Evolutionary conservation across 176 grass and related monocot genomes (phyloP), one percentile per base, ranked within the genome.

Genomic region (Aegilops sharonensis): DNA sequence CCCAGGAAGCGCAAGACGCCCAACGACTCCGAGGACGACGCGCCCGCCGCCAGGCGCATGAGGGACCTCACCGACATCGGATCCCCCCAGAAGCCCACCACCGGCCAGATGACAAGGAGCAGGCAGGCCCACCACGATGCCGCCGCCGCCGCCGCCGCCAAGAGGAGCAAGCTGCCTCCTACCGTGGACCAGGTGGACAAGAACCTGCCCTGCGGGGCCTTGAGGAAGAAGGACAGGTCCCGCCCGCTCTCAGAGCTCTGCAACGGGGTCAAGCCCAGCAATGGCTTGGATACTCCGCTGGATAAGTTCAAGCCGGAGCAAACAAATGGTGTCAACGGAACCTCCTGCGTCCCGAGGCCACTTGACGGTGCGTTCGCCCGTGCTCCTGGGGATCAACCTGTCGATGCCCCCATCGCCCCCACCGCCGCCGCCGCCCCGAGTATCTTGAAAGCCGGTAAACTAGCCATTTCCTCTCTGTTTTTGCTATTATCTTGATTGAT

Each of bases 51-150:
- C 85, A 59, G 24, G 24, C 93, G 91, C 3, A 92, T 92, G 93
- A 92, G 89, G 85, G 91, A 95, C 79, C 91, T 95, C 85, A 90
- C 68, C 7, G 93, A 95, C 48, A 87, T 95, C 17, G 92, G 87
- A 11, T 75, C 83, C 2, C n/a, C 11, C 15, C 4, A 50, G 1
- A 71, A 39, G 4, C 27, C 52, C n/a, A n/a, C 30, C n/a, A 45
- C 43, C 79, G 56, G n/a, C 15, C 82, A 78, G 23, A 60, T 81
- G 18, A 90, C 88, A 37, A 80, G 74, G 67, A 77, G 68, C 37
- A 82, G 85, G 87, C 65, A 73, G 20, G 85, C 88, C 68, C 84
- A 74, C 24, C 43, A 77, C 29, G 12, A 61, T 72, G 50, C 48
- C 48, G 14, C 48, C 48, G 14, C 48, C 47, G 30, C 73, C 31